phyloP scores from a whole-genome alignment of 1,139 yeast genomes.

The Debaryomycetaceae sp. region DNA sequence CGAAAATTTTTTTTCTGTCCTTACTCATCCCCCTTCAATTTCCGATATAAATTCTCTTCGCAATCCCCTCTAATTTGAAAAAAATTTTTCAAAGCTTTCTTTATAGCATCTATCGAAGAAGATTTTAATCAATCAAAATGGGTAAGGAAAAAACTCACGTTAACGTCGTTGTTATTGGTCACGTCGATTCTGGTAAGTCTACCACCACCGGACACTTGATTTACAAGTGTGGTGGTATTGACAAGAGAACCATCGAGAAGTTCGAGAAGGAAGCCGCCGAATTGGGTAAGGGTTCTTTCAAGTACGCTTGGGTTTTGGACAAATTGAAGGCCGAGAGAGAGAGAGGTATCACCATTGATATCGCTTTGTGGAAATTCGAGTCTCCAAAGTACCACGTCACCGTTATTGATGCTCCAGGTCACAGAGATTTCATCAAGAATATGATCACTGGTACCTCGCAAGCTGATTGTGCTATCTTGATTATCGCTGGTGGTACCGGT shows the following conservation, averaged over 20 bases:
- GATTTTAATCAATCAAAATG: slow-evolving; percentile 23
- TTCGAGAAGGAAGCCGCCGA: slow-evolving; percentile 99
- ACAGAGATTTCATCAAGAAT: slow-evolving; percentile 95
- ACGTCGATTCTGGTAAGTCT: slow-evolving; percentile 99
- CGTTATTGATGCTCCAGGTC: slow-evolving; percentile 94
- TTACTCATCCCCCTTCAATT: slow-evolving; percentile 5
- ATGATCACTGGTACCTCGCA: slow-evolving; percentile 93
- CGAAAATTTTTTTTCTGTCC: slow-evolving; percentile 7
- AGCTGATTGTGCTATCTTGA: slow-evolving; percentile 90
- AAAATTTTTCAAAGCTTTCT: slow-evolving; percentile 4
- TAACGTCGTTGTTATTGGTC: slow-evolving; percentile 99
- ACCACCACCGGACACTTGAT: slow-evolving; percentile 99
- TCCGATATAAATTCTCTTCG: slow-evolving; percentile 5
- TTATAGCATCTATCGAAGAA: slow-evolving; percentile 4
- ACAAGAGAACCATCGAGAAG: slow-evolving; percentile 98
- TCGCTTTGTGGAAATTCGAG: slow-evolving; percentile 94
- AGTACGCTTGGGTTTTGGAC: slow-evolving; percentile 97
- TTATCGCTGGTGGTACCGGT: slow-evolving; percentile 90
- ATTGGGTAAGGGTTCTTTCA: slow-evolving; percentile 97
- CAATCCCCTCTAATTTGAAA: slow-evolving; percentile 6
- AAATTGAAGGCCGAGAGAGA: slow-evolving; percentile 96
- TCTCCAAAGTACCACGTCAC: slow-evolving; percentile 92
- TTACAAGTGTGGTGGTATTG: slow-evolving; percentile 90
- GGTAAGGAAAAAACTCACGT: slow-evolving; percentile 97
- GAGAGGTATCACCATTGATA: slow-evolving; percentile 95